These are phyloP conservation scores for Kodamaea plutei DNA, from an alignment of 1,139 yeast genomes.

Conservation along the genomic window DNA sequence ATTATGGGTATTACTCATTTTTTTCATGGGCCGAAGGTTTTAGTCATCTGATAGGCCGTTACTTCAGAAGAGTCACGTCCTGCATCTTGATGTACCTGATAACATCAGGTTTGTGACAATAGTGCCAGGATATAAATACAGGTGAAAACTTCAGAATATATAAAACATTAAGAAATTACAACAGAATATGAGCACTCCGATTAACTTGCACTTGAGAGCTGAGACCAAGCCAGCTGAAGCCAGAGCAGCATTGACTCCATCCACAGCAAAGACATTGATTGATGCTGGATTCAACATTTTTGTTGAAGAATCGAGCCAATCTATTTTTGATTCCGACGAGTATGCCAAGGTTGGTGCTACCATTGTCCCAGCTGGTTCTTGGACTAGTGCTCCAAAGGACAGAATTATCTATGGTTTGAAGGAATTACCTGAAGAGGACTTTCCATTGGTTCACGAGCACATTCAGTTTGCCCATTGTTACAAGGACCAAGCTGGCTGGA, in stretches of 20 bases:
- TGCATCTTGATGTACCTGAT: slow-evolving; percentile 3
- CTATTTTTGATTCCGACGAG: slow-evolving; percentile 72
- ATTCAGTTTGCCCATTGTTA: slow-evolving; percentile 98
- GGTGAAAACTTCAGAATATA: slow-evolving; percentile 1
- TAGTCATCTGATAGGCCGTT: slow-evolving; percentile 1
- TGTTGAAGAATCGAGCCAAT: slow-evolving; percentile 84
- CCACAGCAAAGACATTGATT: slow-evolving; percentile 76
- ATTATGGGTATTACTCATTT: slow-evolving; percentile 5
- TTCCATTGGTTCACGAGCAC: slow-evolving; percentile 93
- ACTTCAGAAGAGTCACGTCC: slow-evolving; percentile 8
- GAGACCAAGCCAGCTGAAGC: slow-evolving; percentile 97
- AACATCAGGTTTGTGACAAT: too few species aligned
- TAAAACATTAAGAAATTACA: too few species aligned
- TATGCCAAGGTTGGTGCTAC: slow-evolving; percentile 78
- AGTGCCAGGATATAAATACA: slow-evolving; percentile 5
- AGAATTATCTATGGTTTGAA: slow-evolving; percentile 89
- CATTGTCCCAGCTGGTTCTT: slow-evolving; percentile 88
- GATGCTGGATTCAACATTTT: slow-evolving; percentile 86
- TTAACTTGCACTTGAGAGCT: slow-evolving; percentile 79
- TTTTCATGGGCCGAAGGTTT: slow-evolving; percentile 5
- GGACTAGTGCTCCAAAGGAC: slow-evolving; percentile 87
- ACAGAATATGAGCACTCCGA: too few species aligned
- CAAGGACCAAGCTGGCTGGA: slow-evolving; percentile 97
- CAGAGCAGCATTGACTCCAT: slow-evolving; percentile 93
- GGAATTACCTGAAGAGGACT: slow-evolving; percentile 91